These are phyloP conservation scores for Plasmopara viticola DNA, from an alignment of 352 stramenopile genomes.

Conservation along the genomic window DNA sequence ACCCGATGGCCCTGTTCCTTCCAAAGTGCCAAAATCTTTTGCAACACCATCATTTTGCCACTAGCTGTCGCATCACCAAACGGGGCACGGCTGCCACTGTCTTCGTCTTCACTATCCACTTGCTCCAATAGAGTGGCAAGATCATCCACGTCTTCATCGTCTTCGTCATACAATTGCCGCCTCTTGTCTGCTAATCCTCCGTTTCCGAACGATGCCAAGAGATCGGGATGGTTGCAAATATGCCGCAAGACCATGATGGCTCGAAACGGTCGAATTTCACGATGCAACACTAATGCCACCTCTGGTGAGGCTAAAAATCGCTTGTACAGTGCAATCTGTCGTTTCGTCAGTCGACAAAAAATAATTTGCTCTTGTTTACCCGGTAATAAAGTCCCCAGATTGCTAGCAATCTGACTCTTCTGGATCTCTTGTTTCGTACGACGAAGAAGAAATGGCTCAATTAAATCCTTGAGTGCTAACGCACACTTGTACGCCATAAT, in stretches of 20 bases:
- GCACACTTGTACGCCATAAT: slow-evolving; percentile 52
- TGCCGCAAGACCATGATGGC: slow-evolving; percentile 95
- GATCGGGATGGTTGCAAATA: slow-evolving; percentile 97
- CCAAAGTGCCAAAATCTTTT: slow-evolving; percentile 94
- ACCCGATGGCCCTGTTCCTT: slow-evolving; percentile 94
- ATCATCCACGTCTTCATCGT: slow-evolving; percentile 12
- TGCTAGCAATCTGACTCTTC: slow-evolving; percentile 25
- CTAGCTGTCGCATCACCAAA: slow-evolving; percentile 69
- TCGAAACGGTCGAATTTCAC: slow-evolving; percentile 81
- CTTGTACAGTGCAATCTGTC: slow-evolving; percentile 89
- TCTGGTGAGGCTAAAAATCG: slow-evolving; percentile 89
- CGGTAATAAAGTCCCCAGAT: slow-evolving; percentile 62
- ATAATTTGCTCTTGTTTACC: slow-evolving; percentile 98
- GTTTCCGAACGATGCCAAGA: slow-evolving; percentile 74
- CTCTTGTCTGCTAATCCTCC: slow-evolving; percentile 24
- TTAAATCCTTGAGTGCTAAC: slow-evolving; percentile 61
- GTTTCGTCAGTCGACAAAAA: slow-evolving; percentile 91
- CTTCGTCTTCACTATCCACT: slow-evolving; percentile 15
- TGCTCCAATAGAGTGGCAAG: slow-evolving; percentile 15
- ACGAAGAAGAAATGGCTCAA: slow-evolving; percentile 95
- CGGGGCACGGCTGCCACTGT: slow-evolving; percentile 15
- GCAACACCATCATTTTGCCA: slow-evolving; percentile 95
- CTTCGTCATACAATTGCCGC: slow-evolving; percentile 24
- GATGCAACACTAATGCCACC: slow-evolving; percentile 84
- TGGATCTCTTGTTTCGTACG: slow-evolving; percentile 93